Base-by-base conservation (phyloP, 805 yeast species). In the Metschnikowia kofuensis region DNA sequence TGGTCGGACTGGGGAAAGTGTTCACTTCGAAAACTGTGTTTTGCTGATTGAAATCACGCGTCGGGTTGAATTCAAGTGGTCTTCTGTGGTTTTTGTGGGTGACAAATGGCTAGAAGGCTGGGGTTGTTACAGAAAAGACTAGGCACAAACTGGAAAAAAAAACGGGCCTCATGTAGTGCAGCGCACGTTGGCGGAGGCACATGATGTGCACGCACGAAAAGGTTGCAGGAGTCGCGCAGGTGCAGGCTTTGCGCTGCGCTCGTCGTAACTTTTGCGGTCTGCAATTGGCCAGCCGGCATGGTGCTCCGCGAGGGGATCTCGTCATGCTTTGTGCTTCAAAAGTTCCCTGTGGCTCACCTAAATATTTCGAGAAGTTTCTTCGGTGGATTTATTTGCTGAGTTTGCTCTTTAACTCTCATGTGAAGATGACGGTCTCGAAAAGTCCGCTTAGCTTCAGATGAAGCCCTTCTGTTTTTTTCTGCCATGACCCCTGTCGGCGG, bases 121-220 rank as follows among this genome's bases (percentile, higher is more conserved):
- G 49, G 41, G 15, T 37, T 36, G 12, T 7, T 28, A 30, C 12
- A 30, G 28, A 14, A 34, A 29, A 42, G 42, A 47, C 42, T 16
- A 41, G 44, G 49, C 42, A 42, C 49, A 51, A 47, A 47, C 28
- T 35, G 42, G 48, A 47, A 40, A 47, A 38, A 38, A 30, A 30
- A 30, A 12, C 48, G 39, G 43, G 36, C 43, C 44, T 46, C 49
- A 49, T 37, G 50, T 46, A 49, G 43, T 40, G 45, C 49, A 37
- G 54, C 38, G 53, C 49, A 51, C 49, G 54, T 47, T 51, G 42
- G 49, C 42, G 47, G 47, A 43, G 54, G 51, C 54, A 51, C 54
- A 51, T 47, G 50, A 45, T 44, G 50, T 47, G 54, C 51, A 46
- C 49, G 54, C 54, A 51, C 49, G 51, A 35, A 30, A 38, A 29